Evolutionary conservation across 2,329 filamentous ascomycete species (phyloP).

Genomic region (Bipolaris gigantea): DNA sequence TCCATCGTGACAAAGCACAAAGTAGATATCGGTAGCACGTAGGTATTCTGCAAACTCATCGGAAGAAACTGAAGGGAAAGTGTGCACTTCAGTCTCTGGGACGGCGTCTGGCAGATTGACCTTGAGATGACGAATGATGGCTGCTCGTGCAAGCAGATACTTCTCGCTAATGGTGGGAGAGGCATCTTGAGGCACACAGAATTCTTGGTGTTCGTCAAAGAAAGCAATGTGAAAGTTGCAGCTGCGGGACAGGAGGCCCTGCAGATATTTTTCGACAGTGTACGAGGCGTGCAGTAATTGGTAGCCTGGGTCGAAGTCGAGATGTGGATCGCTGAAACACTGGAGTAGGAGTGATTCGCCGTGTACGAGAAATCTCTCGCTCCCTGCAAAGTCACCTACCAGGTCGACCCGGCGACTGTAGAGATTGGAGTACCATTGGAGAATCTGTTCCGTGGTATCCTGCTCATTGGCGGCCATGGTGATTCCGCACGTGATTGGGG

Average conservation of each 20-base stretch:
- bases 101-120: constrained; percentile 46
- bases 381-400: constrained; percentile 74
- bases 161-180: constrained; percentile 47
- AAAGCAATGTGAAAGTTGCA: constrained; percentile 74
- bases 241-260: constrained; percentile 61
- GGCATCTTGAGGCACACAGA: constrained; percentile 58
- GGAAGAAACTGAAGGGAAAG: constrained; percentile 54
- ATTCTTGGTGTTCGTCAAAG: constrained; percentile 60
- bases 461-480: constrained; percentile 27
- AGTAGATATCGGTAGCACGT: constrained; percentile 59
- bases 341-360: constrained; percentile 71
- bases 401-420: constrained; percentile 51
- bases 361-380: constrained; percentile 72
- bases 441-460: constrained; percentile 26
- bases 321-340: constrained; percentile 62
- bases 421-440: constrained; percentile 42
- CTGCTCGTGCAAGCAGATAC: constrained; percentile 64
- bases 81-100: constrained; percentile 49
- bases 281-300: constrained; percentile 73
- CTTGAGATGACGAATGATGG: constrained; percentile 66
- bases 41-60: constrained; percentile 60
- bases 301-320: constrained; percentile 68
- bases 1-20: constrained; percentile 71
- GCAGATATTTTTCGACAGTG: constrained; percentile 67
- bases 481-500: constrained; percentile 1